Evolutionary conservation across 1,284 basidiomycete species (phyloP), one percentile per base, ranked within the genome.

Genomic region (Tranzscheliella williamsii): DNA sequence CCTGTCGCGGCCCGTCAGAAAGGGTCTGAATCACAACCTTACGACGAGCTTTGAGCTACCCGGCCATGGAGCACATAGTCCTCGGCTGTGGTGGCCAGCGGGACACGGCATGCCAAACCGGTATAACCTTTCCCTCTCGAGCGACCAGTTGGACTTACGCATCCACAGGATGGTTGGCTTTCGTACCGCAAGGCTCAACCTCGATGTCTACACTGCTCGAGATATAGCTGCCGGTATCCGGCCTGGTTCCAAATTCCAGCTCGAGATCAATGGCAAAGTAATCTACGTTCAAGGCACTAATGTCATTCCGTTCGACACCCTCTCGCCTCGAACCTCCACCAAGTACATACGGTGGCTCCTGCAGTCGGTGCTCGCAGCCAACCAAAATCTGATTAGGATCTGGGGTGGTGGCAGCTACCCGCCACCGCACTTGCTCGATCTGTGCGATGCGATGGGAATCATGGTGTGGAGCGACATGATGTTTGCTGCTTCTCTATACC

Each of bases 381-480:
- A 62, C 15, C 52, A 65, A 16, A 73, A 69, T 31, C 43, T 73
- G 17, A 16, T 73, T 16, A 50, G 71, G 7, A 37, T 73, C 31
- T 73, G 71, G 71, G 71, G 71, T 16, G 71, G 71, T 15, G 71
- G 60, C 5, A 41, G 52, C 20, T 73, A 73, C 24, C 56, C 64
- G 8, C 45, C 53, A 0, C 57, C 53, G 21, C 48, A 83, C 56
- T 83, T 86, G 56, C 84, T 85, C 70, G 80, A 82, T 1, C 69
- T 83, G 20, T 85, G 84, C 67, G 85, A 86, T 67, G 84, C 85
- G 65, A 78, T 85, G 0, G 85, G 85, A 6, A 83, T 86, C 51
- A 76, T 86, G 37, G 84, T 82, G 3, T 86, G 85, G 85, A 84
- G 84, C 3, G 85, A 86, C 65, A 81, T 84, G 40, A 84, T 84